Evolutionary conservation across 257 asterid species (phyloP).

Genomic region (Ligustrum vulgare): DNA sequence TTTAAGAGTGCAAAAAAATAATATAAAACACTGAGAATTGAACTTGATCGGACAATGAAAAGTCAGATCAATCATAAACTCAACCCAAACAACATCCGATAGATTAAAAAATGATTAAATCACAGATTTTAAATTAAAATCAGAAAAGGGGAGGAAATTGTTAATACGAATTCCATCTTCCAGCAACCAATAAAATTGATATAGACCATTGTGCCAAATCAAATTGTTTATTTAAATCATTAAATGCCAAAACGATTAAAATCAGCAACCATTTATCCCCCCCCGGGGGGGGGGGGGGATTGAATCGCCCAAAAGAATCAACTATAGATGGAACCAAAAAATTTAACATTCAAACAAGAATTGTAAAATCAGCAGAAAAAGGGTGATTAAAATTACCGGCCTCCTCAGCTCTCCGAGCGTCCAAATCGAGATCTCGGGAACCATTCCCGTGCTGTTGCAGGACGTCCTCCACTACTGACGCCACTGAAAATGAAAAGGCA

Average conservation of each 20-base stretch:
- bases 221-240: not conserved
- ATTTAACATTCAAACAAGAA: not conserved
- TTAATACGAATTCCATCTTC: not conserved
- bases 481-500: constrained; percentile 70
- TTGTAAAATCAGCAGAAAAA: constrained; percentile 13
- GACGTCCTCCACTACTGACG: constrained; percentile 92
- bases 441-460: constrained; percentile 85
- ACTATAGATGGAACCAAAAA: not conserved
- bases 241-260: constrained; percentile 4
- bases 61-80: not conserved
- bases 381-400: constrained; percentile 50
- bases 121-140: not conserved
- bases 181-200: constrained; percentile 4
- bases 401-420: constrained; percentile 92
- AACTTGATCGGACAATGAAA: constrained; percentile 1
- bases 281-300: no score
- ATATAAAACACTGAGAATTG: not conserved
- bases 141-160: not conserved
- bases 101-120: not conserved
- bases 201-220: not conserved
- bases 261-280: not conserved
- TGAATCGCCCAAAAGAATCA: not conserved
- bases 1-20: not conserved
- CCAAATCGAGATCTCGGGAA: constrained; percentile 79
- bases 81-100: constrained; percentile 9